phyloP scores from a whole-genome alignment of 140 eudicot species.

The Bidens hawaiensis region DNA sequence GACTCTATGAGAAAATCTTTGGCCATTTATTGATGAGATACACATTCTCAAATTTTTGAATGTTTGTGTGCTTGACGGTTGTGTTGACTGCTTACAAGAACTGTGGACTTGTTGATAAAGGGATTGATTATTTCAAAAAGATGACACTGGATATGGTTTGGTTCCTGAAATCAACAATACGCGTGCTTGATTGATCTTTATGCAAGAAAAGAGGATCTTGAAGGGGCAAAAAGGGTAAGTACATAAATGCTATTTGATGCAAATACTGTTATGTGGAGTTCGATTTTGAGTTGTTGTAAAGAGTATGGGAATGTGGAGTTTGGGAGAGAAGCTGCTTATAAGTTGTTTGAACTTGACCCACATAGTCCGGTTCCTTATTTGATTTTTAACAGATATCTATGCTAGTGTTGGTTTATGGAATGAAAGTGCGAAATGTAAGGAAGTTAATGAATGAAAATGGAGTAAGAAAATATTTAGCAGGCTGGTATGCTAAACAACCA shows the following conservation, averaged over 20 bases:
- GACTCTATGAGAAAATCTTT: conserved; percentile 39
- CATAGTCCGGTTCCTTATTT: conserved; percentile 40
- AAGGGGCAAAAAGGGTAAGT: conserved; percentile 31
- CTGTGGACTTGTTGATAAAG: conserved; percentile 40
- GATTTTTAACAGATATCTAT: conserved; percentile 30
- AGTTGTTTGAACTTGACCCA: conserved; percentile 35
- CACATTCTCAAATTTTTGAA: conserved; percentile 38
- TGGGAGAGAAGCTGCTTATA: conserved; percentile 41
- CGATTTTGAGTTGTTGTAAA: conserved; percentile 44
- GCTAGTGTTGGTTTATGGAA: conserved; percentile 43
- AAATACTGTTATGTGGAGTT: conserved; percentile 44
- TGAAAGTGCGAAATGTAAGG: conserved; percentile 30
- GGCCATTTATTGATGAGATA: conserved; percentile 24
- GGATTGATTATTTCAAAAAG: conserved; percentile 30
- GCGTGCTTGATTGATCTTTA: conserved; percentile 51
- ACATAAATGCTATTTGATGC: conserved; percentile 38
- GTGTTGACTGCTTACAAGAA: conserved; percentile 45
- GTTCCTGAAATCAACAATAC: conserved; percentile 41
- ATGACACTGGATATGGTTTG: conserved; percentile 34
- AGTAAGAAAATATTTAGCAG: conserved; percentile 26
- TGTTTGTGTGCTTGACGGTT: conserved; percentile 46
- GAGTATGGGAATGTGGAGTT: conserved; percentile 41
- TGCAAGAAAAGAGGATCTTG: conserved; percentile 41
- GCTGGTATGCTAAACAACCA: too few relatives aligned
- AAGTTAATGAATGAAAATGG: conserved; percentile 37